Evolutionary conservation across 192 early-diverging fungal genomes (phyloP), one percentile per base, ranked within the genome.

Genomic region (Coemansia sp.): DNA sequence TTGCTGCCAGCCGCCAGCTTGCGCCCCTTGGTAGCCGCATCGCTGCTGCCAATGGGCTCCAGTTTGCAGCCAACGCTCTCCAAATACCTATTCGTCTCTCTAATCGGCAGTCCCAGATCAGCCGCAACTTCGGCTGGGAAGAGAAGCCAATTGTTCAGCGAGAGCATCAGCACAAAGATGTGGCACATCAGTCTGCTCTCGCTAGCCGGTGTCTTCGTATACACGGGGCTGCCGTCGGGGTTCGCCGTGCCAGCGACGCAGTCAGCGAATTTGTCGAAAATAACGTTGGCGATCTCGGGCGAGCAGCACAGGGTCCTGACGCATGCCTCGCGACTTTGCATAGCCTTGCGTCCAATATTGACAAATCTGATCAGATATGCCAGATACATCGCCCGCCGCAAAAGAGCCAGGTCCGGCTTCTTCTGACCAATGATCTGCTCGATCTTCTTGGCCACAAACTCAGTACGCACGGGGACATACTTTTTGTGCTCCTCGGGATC

Each of bases 171-270:
- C 11, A 86, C 85, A 40, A 91, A 69, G 58, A 94, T 91, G 68
- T 93, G 90, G 64, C 88, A 90, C 11, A 90, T 73, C 6, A 96
- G 83, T 76, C 85, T 91, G 76, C 91, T 91, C 62, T 89, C 87
- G 40, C 82, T 85, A 20, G 85, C 71, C 64, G 88, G 73, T 20
- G 89, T 89, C 63, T 82, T 85, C 45, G 65, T 63, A 33, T 65
- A 77, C 26, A 78, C 69, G 5, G 81, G 81, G 28, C 66, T 64
- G 24, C 81, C 81, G 39, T 83, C 81, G 9, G 76, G 76, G 45
- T 74, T 78, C 40, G 74, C 38, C 4, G 73, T 71, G 59, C 86
- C 86, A 55, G 84, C 83, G 39, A 84, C 77, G 36, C 67, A 79
- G 59, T 87, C 88, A 48, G 87, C 86, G 64, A 90, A 95, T 60